Base-by-base conservation (phyloP, 441 rosid species). In the Euphorbia corollata region DNA sequence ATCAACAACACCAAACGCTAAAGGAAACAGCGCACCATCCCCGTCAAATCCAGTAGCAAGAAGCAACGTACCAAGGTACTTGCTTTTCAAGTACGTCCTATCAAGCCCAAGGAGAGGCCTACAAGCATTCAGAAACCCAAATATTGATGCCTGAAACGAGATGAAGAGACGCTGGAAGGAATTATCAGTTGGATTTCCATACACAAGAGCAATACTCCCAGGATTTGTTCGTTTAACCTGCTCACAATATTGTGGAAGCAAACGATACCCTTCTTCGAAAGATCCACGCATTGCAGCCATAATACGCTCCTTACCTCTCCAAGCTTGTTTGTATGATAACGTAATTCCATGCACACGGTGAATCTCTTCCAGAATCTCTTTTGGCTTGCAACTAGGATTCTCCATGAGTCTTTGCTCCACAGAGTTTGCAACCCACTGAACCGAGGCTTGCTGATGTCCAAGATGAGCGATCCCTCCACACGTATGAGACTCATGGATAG, bases 221-320 rank as follows among this genome's bases (percentile, higher is more conserved):
- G 89, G 95, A 70, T 93, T 93, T 4, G 93, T 89, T 48, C 92
- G 78, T 70, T 85, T 93, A 55, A 86, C 80, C 85, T 91, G 99
- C 56, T 91, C 95, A 65, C 99, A 93, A 18, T 93, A 93, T 34
- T 72, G 91, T 9, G 98, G 99, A 74, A 93, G 96, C 68, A 93
- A 57, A 45, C 96, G 83, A 76, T 93, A 89, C 22, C 97, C 97
- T 85, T 93, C 97, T 77, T 91, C 97, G 48, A 93, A 93, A 24
- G 99, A 89, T 22, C 99, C 97, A 11, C 97, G 91, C 97, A 93
- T 87, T 13, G 87, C 90, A 18, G 96, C 93, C 96, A 91, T 89
- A 68, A 89, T 89, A 23, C 96, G 89, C 76, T 93, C 97, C 77
- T 93, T 93, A 63, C 98, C 98, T 63, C 98, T 88, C 97, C 99